Evolutionary conservation across 768 basidiomycete species (phyloP).

Genomic region (Tremella mesenterica): DNA sequence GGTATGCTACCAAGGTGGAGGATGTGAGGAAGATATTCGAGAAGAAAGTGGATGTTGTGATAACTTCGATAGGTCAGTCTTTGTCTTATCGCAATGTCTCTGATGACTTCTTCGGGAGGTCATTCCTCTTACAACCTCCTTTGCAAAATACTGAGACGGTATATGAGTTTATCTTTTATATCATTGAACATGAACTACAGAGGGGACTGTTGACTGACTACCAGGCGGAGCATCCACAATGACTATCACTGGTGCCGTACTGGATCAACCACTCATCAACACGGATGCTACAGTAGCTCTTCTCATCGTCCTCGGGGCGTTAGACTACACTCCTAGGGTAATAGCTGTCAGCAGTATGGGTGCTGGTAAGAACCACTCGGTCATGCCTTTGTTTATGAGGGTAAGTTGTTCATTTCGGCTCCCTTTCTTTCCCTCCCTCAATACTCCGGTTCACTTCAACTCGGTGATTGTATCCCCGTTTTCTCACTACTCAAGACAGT

Average conservation of each 20-base stretch:
- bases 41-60: conserved; percentile 13
- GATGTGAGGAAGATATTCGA: conserved; percentile 13
- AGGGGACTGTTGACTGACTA: too few species aligned
- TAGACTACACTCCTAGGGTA: conserved; percentile 4
- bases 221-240: conserved; percentile 9
- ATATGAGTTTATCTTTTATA: too few species aligned
- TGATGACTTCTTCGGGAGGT: too few species aligned
- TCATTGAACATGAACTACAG: too few species aligned
- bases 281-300: conserved; percentile 9
- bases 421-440: too few species aligned
- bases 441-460: too few species aligned
- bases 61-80: conserved; percentile 19
- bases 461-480: too few species aligned
- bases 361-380: conserved; percentile 11
- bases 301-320: conserved; percentile 5
- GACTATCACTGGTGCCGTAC: conserved; percentile 7
- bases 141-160: too few species aligned
- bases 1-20: conserved; percentile 11
- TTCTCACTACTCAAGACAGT: too few species aligned
- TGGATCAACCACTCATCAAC: conserved; percentile 16
- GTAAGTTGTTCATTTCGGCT: too few species aligned
- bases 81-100: neutral
- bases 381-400: conserved; percentile 12
- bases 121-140: too few species aligned
- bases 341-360: conserved; percentile 16